Base-by-base conservation (phyloP, 441 rosid species). In the Bocquillonia castaneifolia region DNA sequence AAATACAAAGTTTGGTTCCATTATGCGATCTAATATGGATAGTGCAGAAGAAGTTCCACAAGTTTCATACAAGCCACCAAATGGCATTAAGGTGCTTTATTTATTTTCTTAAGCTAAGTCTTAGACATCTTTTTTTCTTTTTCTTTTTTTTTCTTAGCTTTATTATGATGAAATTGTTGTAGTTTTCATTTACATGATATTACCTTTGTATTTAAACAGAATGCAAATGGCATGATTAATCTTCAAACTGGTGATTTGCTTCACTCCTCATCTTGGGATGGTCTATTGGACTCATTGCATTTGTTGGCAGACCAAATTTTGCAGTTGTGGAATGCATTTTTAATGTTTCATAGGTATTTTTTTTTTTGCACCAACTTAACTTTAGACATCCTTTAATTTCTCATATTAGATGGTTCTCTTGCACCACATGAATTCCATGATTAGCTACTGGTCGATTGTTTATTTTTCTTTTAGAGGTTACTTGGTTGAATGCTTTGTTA, bases 331-430 rank as follows among this genome's bases (percentile, higher is more conserved):
- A 87, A 74, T 72, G 72, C 74, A 31, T 88, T 92, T 80, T 80
- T 92, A 36, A 78, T 75, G 74, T 88, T 90, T 78, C 98, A 92
- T 87, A 86, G 98, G 98, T 92, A 70, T 64, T 50, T 63, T 59
- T 59, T 32, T 0, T 10, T 37, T 48, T 55, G 44, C 39, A 37
- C 52, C 4, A 36, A 64, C 25, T 64, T 9, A 36, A 64, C 9
- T 48, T 25, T 18, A 3, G 53, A 26, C 10, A 22, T 51, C 57
- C 10, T 51, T 45, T 25, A 2, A 25, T 45, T 28, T 29, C 17
- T 26, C 12, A 0, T 26, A 6, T 44, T 6, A 20, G 10, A 6
- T 15, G 8, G 7, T 22, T 8, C 18, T 53, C 10, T 28, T 2
- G 22, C 15, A 22, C 1, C 14, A 15, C 48, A 37, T 59, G 18